These are phyloP conservation scores for Mortierella polycephala DNA, from an alignment of 371 early-diverging fungal genomes.

Conservation along the genomic window DNA sequence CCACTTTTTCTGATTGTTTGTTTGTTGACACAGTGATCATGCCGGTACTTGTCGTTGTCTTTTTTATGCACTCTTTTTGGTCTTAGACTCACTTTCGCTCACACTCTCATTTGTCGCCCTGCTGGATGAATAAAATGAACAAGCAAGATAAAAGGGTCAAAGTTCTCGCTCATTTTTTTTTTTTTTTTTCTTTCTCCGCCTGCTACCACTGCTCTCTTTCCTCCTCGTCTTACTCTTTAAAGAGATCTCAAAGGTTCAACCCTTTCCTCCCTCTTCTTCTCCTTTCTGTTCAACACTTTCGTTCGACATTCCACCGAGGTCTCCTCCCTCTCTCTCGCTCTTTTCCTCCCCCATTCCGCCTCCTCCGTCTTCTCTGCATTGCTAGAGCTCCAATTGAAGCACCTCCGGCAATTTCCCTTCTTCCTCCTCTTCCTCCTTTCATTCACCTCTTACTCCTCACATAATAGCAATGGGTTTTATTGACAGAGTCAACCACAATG, in stretches of 20 bases:
- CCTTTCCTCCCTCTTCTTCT: conserved; percentile 3
- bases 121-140: background rate
- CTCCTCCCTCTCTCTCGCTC: conserved; percentile 11
- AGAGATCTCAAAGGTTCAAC: background rate
- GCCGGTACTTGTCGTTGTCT: background rate
- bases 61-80: background rate
- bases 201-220: background rate
- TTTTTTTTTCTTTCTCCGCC: conserved; percentile 17
- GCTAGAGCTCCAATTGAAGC: conserved; percentile 50
- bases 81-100: background rate
- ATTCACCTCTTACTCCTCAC: background rate
- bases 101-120: background rate
- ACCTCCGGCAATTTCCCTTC: conserved; percentile 24
- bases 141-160: conserved; percentile 1
- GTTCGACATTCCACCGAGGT: conserved; percentile 11
- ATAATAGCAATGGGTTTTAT: conserved; percentile 20
- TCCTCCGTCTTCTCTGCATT: background rate
- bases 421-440: background rate
- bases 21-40: background rate
- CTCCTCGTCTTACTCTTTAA: conserved; percentile 1
- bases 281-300: conserved; percentile 4
- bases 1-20: conserved; percentile 13
- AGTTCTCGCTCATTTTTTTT: background rate
- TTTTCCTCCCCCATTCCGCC: conserved; percentile 14
- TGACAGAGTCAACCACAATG: conserved; percentile 58